Evolutionary conservation across 352 stramenopile genomes (phyloP).

Genomic region (Globisporangium spiculum): DNA sequence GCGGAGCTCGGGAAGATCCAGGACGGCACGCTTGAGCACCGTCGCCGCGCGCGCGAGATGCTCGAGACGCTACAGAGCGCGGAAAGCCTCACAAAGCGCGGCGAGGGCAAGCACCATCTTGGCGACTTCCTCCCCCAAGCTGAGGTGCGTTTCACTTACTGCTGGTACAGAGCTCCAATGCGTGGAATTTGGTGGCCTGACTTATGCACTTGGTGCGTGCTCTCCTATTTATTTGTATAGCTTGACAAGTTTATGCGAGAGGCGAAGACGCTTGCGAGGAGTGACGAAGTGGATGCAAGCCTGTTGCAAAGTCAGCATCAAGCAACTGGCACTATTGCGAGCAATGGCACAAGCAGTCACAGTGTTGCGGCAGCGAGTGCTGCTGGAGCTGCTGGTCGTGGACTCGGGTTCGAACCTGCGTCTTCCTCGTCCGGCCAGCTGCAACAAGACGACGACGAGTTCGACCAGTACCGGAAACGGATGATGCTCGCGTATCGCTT

Average conservation of each 20-base stretch:
- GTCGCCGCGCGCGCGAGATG: conserved; percentile 22
- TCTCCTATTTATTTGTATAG: background rate
- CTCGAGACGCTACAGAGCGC: conserved; percentile 22
- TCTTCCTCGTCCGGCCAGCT: conserved; percentile 1
- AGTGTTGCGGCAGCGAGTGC: background rate
- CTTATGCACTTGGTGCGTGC: background rate
- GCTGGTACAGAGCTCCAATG: background rate
- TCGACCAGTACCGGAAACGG: conserved; percentile 26
- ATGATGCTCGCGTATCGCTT: conserved; percentile 28
- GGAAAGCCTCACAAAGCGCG: conserved; percentile 11
- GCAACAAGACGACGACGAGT: conserved; percentile 21
- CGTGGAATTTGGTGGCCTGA: background rate
- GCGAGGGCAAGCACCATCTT: conserved; percentile 23
- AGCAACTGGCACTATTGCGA: background rate
- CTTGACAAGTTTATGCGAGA: conserved; percentile 18
- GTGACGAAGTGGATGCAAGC: background rate
- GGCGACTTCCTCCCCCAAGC: conserved; percentile 21
- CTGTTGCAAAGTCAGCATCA: background rate
- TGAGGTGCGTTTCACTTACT: conserved; percentile 8
- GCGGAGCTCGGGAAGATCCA: conserved; percentile 20
- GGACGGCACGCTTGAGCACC: conserved; percentile 24
- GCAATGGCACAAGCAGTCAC: background rate
- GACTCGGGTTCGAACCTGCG: conserved; percentile 6
- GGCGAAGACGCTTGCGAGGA: background rate
- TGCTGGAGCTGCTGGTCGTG: background rate